Evolutionary conservation across 345 rosid species (phyloP), one percentile per base, ranked within the genome.

Genomic region (Durio zibethinus): DNA sequence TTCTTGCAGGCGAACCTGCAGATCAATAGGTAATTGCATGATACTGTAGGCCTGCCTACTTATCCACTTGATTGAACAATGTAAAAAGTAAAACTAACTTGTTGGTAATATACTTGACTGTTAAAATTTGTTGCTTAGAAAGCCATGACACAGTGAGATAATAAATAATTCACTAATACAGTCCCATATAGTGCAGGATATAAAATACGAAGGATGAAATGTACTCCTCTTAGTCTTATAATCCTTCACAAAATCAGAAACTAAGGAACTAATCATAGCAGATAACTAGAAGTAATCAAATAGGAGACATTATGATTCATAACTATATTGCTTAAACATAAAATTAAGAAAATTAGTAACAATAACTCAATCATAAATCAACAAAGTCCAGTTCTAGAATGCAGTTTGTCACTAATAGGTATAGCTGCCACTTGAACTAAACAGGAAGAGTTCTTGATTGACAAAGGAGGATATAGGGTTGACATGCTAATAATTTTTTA

Each of bases 1-100:
- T 84, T 60, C 92, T 82, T 78, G 97, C 97, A 35, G 97, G 95
- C 63, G 84, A 62, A 83, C 93, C 97, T 92, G 78, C 66, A 83
- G 35, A 66, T 33, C 48, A 76, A 47, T 1, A 63, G 27, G n/a
- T 14, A 38, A 74, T 25, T 62, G 61, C 10, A 76, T 43, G 83
- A 60, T 69, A 47, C 33, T 40, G 21, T 42, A 5, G 10, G 72
- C 52, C 52, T 40, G 42, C 27, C 52, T 40, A 66, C 27, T 4
- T 11, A 31, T 5, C 40, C 60, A 31, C 74, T 16, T 16, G 42
- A 10, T 48, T 50, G 54, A 70, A 29, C 23, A 27, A 25, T 3
- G 38, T 25, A 25, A 29, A 29, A n/a, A 18, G 61, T 20, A 38
- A 50, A 72, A 33, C 6, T 67, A 36, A 10, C 4, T 54, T 40